phyloP scores from a whole-genome alignment of 2,329 filamentous ascomycete genomes.

The Trichoderma guizhouense region DNA sequence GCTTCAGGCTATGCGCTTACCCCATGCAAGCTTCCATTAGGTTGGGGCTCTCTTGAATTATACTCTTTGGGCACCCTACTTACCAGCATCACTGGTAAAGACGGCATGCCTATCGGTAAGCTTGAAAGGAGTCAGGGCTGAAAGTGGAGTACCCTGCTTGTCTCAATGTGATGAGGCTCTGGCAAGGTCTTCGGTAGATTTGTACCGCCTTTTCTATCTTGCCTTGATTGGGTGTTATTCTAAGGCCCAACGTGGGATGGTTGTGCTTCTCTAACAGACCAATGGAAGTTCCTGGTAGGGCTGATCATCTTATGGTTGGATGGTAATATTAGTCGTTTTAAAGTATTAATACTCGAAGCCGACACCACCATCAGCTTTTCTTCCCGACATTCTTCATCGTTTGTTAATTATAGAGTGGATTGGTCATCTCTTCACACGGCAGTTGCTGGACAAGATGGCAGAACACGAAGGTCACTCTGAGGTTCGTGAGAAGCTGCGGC shows the following conservation, averaged over 20 bases:
- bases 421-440: not conserved
- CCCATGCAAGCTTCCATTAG: not conserved
- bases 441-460: not conserved
- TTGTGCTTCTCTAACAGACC: not conserved
- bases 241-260: not conserved
- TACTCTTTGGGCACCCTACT: not conserved
- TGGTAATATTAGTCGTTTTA: not conserved
- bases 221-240: not conserved
- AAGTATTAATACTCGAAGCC: conserved; percentile 4
- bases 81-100: not conserved
- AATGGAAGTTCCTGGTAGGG: conserved; percentile 1
- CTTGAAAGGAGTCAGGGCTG: not conserved
- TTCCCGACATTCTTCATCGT: not conserved
- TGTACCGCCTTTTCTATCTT: not conserved
- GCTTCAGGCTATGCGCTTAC: conserved; percentile 6
- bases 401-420: not conserved
- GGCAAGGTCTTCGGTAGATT: not conserved
- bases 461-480: conserved; percentile 1
- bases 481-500: conserved; percentile 28
- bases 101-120: not conserved
- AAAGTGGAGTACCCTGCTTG: not conserved
- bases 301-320: not conserved
- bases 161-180: not conserved
- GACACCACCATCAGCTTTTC: not conserved
- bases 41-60: not conserved